Conservation (phyloP, 441 rosid species). For the Populus hybrid region DNA sequence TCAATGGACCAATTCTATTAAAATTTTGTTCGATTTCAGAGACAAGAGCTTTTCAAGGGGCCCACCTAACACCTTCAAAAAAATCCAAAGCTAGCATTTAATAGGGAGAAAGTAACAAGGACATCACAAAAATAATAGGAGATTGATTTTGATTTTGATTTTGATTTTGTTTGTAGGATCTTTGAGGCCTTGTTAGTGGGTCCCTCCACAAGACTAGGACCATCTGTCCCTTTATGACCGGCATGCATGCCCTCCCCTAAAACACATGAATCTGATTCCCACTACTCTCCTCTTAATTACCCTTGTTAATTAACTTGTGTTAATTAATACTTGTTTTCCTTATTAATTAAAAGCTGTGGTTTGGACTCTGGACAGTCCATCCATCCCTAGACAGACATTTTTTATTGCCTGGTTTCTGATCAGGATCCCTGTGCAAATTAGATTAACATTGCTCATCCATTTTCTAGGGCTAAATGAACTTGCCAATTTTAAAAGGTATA, state of each 20-base stretch:
- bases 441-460: background rate
- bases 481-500: background rate
- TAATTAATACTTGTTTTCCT: background rate
- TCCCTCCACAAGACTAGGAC: conserved; percentile 31
- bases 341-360: too few relatives aligned
- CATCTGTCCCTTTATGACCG: conserved; percentile 46
- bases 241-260: conserved; percentile 35
- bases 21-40: background rate
- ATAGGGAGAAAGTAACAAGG: conserved; percentile 22
- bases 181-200: conserved; percentile 15
- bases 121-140: conserved; percentile 29
- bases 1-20: conserved; percentile 1
- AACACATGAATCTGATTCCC: conserved; percentile 42
- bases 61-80: conserved; percentile 9
- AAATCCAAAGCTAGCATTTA: conserved; percentile 31
- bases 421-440: background rate
- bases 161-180: conserved; percentile 18
- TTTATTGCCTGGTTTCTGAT: too few relatives aligned
- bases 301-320: background rate
- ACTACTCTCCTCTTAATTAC: background rate
- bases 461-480: background rate
- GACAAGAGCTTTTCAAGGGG: background rate
- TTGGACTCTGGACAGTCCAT: too few relatives aligned
- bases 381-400: too few relatives aligned
- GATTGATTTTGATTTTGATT: conserved; percentile 19